A percentile compares a stretch with the other conserved stretches of the same genome.
These are phyloP conservation scores for Nakazawaea wickerhamii DNA, from an alignment of 805 yeast genomes.

Conservation along the genomic window DNA sequence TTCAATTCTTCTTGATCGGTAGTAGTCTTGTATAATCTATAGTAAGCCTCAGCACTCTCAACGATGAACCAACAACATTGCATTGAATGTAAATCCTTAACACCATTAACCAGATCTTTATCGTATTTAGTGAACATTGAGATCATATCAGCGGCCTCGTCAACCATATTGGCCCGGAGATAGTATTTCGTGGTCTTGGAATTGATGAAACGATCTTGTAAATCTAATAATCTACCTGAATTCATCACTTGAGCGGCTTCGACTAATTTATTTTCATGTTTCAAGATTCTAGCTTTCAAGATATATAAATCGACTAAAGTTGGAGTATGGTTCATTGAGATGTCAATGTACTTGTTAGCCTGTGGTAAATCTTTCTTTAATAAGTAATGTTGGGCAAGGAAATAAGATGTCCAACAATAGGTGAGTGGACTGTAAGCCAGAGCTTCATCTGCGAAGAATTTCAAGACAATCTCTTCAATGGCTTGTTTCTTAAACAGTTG, in stretches of 20 bases:
- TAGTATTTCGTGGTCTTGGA: conserved; percentile 82
- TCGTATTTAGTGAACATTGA: conserved; percentile 85
- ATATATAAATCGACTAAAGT: conserved; percentile 79
- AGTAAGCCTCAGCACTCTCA: conserved; percentile 81
- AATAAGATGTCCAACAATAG: conserved; percentile 67
- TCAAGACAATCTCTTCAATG: conserved; percentile 49
- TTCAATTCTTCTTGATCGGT: conserved; percentile 29
- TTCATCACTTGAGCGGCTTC: conserved; percentile 65
- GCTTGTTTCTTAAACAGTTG: conserved; percentile 32
- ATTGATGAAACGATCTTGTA: conserved; percentile 89
- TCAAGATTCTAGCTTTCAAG: conserved; percentile 72
- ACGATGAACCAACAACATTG: conserved; percentile 88
- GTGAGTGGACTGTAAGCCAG: conserved; percentile 34
- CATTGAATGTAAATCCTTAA: conserved; percentile 80
- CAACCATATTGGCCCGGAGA: conserved; percentile 67
- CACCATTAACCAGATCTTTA: conserved; percentile 64
- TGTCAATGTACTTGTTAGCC: conserved; percentile 55
- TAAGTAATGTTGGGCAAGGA: conserved; percentile 73
- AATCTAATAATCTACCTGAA: conserved; percentile 68
- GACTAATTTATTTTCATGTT: conserved; percentile 56
- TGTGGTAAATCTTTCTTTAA: conserved; percentile 43
- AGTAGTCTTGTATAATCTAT: conserved; percentile 45
- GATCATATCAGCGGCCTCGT: conserved; percentile 67
- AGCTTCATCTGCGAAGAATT: conserved; percentile 26
- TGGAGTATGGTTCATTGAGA: conserved; percentile 70